phyloP scores from a whole-genome alignment of 1,284 basidiomycete genomes.

The Cystobasidiaceae sp. region DNA sequence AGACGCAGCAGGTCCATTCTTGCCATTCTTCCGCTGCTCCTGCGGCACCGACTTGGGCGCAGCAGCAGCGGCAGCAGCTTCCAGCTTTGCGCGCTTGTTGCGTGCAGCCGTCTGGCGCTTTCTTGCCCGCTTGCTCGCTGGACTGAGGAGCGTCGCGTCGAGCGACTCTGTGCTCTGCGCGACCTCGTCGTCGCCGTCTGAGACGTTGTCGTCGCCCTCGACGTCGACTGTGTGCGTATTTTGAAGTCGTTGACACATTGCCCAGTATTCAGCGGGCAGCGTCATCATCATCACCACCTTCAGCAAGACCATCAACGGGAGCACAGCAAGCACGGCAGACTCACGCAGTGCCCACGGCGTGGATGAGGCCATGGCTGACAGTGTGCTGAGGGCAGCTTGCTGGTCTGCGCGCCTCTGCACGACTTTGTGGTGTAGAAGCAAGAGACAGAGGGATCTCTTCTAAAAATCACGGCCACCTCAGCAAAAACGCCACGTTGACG shows the following conservation, averaged over 20 bases:
- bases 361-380: neutral
- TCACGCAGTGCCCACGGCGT: no score
- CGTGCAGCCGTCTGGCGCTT: conserved; percentile 23
- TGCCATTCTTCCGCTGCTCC: neutral
- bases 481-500: neutral
- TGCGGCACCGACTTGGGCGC: neutral
- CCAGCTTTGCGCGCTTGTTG: conserved; percentile 14
- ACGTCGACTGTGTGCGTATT: conserved; percentile 3
- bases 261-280: no score
- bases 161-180: neutral
- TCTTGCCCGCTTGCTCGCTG: conserved; percentile 16
- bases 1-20: neutral
- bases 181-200: conserved; percentile 7
- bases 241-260: no score
- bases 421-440: no score
- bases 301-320: no score
- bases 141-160: conserved; percentile 5
- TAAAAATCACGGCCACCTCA: no score
- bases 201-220: conserved; percentile 9
- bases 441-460: no score
- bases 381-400: no score
- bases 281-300: no score
- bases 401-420: no score
- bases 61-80: no score
- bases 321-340: no score